phyloP scores from a whole-genome alignment of 441 rosid species.

The Pelargonium fulgidum region DNA sequence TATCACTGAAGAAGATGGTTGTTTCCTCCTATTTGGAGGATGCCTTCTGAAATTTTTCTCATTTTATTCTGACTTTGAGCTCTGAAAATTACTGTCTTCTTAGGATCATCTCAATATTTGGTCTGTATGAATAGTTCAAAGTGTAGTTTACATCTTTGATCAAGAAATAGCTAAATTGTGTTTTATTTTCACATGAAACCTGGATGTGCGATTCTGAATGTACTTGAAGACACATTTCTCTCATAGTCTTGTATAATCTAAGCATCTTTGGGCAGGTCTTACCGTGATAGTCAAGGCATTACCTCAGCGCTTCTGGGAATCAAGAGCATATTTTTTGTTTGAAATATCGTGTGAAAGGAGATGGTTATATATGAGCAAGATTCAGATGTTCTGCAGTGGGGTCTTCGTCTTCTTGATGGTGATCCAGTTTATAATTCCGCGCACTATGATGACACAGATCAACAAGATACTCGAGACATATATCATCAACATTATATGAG shows the following conservation, averaged over 20 bases:
- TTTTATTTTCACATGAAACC: background rate
- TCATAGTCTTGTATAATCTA: background rate
- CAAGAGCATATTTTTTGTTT: background rate
- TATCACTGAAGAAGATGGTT: too few relatives aligned
- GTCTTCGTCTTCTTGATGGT: conserved; percentile 37
- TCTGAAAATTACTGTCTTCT: too few relatives aligned
- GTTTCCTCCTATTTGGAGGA: too few relatives aligned
- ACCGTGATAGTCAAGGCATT: too few relatives aligned
- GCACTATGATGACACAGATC: conserved; percentile 35
- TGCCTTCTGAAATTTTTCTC: too few relatives aligned
- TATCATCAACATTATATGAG: conserved; percentile 34
- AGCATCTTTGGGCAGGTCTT: background rate
- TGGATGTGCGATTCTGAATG: background rate
- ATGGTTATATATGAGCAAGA: conserved; percentile 48
- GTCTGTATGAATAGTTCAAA: background rate
- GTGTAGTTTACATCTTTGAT: background rate
- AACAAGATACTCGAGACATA: conserved; percentile 28
- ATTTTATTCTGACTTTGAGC: too few relatives aligned
- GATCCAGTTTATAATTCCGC: conserved; percentile 30
- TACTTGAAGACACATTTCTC: background rate
- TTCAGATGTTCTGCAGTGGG: conserved; percentile 48
- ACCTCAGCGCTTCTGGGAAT: background rate
- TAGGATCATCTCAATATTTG: background rate
- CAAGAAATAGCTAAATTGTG: background rate
- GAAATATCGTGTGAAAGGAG: conserved; percentile 15